phyloP scores from a whole-genome alignment of 768 basidiomycete genomes.

The Leucosporidium yakuticum region DNA sequence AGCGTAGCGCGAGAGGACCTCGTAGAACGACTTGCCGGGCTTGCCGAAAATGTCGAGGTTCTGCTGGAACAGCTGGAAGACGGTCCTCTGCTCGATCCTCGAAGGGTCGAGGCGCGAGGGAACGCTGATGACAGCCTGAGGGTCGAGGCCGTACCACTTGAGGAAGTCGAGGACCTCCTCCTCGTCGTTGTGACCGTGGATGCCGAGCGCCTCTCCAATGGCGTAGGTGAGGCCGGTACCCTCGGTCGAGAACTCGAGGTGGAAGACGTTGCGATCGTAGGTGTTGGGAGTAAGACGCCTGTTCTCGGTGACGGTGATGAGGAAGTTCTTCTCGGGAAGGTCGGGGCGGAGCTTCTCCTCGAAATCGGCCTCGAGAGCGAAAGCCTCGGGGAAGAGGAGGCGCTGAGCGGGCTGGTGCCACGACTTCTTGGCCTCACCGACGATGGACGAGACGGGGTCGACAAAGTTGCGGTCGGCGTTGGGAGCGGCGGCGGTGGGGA shows the following conservation, averaged over 20 bases:
- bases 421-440: conserved; percentile 44
- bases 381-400: conserved; percentile 77
- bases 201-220: conserved; percentile 92
- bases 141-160: conserved; percentile 81
- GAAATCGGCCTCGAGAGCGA: conserved; percentile 50
- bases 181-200: conserved; percentile 96
- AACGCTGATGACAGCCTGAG: conserved; percentile 70
- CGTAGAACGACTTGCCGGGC: conserved; percentile 92
- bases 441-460: conserved; percentile 56
- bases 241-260: conserved; percentile 87
- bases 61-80: conserved; percentile 90
- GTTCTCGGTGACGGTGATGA: conserved; percentile 90
- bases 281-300: conserved; percentile 86
- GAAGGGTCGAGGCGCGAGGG: conserved; percentile 55
- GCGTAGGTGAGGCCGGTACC: conserved; percentile 91
- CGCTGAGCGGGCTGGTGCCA: conserved; percentile 87
- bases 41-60: conserved; percentile 90
- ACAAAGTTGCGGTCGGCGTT: conserved; percentile 53
- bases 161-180: conserved; percentile 84
- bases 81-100: conserved; percentile 79
- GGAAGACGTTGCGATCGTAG: conserved; percentile 98
- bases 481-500: conserved; percentile 49
- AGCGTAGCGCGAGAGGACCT: conserved; percentile 73
- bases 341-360: conserved; percentile 62
- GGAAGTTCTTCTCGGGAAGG: conserved; percentile 77